Evolutionary conservation across 805 yeast genomes (phyloP).

Genomic region (Myxozyma neglecta): DNA sequence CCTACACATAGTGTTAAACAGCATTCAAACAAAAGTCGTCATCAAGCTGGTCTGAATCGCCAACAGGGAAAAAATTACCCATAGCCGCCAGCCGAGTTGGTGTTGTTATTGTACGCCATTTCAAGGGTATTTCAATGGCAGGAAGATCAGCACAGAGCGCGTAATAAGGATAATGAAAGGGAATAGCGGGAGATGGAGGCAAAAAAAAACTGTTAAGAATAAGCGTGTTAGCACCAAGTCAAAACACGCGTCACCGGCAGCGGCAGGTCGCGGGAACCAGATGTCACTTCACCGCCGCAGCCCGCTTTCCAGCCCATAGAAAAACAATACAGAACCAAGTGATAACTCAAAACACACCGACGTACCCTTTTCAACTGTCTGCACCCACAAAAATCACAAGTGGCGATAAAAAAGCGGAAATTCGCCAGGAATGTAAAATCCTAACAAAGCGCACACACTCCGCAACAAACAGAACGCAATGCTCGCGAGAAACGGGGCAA

Average conservation of each 20-base stretch:
- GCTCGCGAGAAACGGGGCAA: neutral
- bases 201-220: neutral
- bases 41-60: neutral
- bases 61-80: neutral
- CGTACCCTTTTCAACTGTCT: too few species aligned
- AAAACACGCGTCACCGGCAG: neutral
- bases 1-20: neutral
- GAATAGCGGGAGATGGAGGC: neutral
- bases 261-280: too few species aligned
- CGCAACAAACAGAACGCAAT: too few species aligned
- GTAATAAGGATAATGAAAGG: neutral
- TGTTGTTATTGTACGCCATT: constrained; percentile 11
- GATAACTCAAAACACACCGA: too few species aligned
- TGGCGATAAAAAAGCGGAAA: too few species aligned
- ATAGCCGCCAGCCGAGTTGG: constrained; percentile 1
- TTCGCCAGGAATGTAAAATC: too few species aligned
- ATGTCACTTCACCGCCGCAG: too few species aligned
- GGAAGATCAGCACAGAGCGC: neutral
- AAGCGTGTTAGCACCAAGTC: neutral
- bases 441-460: too few species aligned
- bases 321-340: too few species aligned
- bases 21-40: neutral
- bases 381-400: too few species aligned
- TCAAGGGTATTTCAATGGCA: neutral
- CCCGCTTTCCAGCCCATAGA: too few species aligned